phyloP scores from a whole-genome alignment of 345 rosid species.

The Hibiscus tridactylites region DNA sequence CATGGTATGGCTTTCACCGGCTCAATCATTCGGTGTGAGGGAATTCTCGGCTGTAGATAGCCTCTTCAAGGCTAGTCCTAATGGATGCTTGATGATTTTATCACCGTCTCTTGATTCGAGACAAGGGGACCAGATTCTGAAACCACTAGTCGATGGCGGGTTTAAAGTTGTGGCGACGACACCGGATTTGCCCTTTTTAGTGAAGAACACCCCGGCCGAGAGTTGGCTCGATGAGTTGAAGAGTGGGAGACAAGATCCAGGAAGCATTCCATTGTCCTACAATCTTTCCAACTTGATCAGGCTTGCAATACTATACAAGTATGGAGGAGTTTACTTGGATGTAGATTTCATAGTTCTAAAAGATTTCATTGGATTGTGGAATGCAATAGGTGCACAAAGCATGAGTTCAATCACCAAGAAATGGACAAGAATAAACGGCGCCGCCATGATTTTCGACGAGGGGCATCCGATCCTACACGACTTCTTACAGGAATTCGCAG shows the following conservation, averaged over 20 bases:
- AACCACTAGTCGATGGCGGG: constrained; percentile 34
- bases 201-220: constrained; percentile 47
- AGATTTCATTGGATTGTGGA: constrained; percentile 37
- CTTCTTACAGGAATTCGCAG: constrained; percentile 52
- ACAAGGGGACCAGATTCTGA: constrained; percentile 33
- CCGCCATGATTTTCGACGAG: constrained; percentile 47
- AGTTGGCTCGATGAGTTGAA: constrained; percentile 45
- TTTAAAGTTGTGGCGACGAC: constrained; percentile 41
- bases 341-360: constrained; percentile 58
- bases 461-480: constrained; percentile 46
- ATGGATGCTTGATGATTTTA: constrained; percentile 49
- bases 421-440: constrained; percentile 64
- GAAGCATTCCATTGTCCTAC: constrained; percentile 42
- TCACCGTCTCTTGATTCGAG: constrained; percentile 48
- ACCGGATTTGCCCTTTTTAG: constrained; percentile 47
- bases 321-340: constrained; percentile 71
- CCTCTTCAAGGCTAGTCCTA: constrained; percentile 42
- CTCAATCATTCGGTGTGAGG: constrained; percentile 32
- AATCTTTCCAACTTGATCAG: constrained; percentile 58
- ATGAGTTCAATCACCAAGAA: constrained; percentile 26
- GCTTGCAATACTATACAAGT: constrained; percentile 43
- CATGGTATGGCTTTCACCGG: constrained; percentile 73
- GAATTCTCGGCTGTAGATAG: constrained; percentile 45
- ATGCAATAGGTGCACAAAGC: constrained; percentile 61
- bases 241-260: constrained; percentile 46